phyloP scores from a whole-genome alignment of 1,284 basidiomycete genomes.

The Microbotryum silenes-acaulis region DNA sequence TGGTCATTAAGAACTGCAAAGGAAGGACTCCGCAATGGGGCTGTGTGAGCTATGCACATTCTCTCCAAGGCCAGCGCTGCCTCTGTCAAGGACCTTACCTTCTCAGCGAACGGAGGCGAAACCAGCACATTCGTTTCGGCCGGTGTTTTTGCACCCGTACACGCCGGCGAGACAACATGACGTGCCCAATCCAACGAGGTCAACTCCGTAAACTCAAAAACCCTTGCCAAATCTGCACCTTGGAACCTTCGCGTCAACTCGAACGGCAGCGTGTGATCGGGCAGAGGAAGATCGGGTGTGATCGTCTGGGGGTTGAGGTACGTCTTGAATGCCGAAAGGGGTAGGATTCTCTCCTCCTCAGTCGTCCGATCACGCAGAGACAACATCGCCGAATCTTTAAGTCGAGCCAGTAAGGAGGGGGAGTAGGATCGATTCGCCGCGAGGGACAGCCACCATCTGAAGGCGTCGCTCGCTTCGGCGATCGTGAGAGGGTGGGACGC shows the following conservation, averaged over 20 bases:
- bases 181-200: slow-evolving; percentile 67
- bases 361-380: slow-evolving; percentile 16
- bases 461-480: slow-evolving; percentile 68
- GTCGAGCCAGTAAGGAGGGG: slow-evolving; percentile 15
- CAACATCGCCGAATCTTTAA: slow-evolving; percentile 57
- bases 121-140: slow-evolving; percentile 59
- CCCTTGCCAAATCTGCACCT: slow-evolving; percentile 35
- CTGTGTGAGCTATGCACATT: background rate
- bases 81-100: slow-evolving; percentile 31
- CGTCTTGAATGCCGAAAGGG: slow-evolving; percentile 60
- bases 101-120: slow-evolving; percentile 72
- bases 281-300: slow-evolving; percentile 74
- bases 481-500: slow-evolving; percentile 62
- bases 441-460: slow-evolving; percentile 80
- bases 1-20: slow-evolving; percentile 52
- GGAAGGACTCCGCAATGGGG: too few relatives aligned
- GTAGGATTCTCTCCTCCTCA: slow-evolving; percentile 49
- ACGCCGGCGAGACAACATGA: slow-evolving; percentile 53
- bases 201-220: slow-evolving; percentile 69
- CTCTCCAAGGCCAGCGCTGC: background rate
- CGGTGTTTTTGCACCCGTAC: slow-evolving; percentile 44
- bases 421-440: slow-evolving; percentile 40
- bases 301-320: slow-evolving; percentile 70
- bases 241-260: slow-evolving; percentile 55
- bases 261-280: slow-evolving; percentile 65